These are phyloP conservation scores for Hemileia vastatrix DNA, from an alignment of 1,284 basidiomycete genomes.

Conservation along the genomic window DNA sequence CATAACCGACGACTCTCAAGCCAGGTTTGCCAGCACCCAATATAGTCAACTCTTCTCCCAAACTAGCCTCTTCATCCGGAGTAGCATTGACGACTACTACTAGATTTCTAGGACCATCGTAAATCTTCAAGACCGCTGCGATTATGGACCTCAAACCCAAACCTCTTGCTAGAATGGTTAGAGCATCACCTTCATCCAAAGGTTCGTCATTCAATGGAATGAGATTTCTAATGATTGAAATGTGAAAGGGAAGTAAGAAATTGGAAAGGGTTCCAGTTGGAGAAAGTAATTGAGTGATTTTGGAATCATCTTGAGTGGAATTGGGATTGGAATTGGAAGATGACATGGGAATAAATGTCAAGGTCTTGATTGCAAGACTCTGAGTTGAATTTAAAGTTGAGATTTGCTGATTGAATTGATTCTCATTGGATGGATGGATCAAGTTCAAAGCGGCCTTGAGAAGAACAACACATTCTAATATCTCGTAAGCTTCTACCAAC, in stretches of 20 bases:
- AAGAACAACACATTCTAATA: too few relatives aligned
- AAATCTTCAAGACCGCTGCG: slow-evolving; percentile 79
- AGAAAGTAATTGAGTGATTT: neutral
- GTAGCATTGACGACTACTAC: slow-evolving; percentile 78
- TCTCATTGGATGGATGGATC: too few relatives aligned
- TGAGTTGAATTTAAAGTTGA: too few relatives aligned
- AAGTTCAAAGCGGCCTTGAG: too few relatives aligned
- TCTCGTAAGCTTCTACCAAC: too few relatives aligned
- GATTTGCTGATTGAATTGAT: too few relatives aligned
- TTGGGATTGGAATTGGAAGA: too few relatives aligned
- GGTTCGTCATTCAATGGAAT: slow-evolving; percentile 33
- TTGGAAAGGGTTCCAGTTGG: neutral
- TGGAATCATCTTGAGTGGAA: too few relatives aligned
- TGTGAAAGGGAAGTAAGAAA: slow-evolving; percentile 37
- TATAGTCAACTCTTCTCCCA: slow-evolving; percentile 82
- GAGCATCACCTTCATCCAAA: slow-evolving; percentile 49
- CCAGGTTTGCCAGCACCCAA: slow-evolving; percentile 83
- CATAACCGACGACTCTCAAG: slow-evolving; percentile 70
- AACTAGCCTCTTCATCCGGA: slow-evolving; percentile 75
- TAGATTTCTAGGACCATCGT: slow-evolving; percentile 74
- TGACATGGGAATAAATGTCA: too few relatives aligned
- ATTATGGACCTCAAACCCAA: slow-evolving; percentile 70
- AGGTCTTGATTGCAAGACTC: too few relatives aligned
- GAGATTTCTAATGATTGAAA: slow-evolving; percentile 34
- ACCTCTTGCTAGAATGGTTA: slow-evolving; percentile 74